These are phyloP conservation scores for Didymella segeticola DNA, from an alignment of 2,329 filamentous ascomycete genomes.

Conservation along the genomic window DNA sequence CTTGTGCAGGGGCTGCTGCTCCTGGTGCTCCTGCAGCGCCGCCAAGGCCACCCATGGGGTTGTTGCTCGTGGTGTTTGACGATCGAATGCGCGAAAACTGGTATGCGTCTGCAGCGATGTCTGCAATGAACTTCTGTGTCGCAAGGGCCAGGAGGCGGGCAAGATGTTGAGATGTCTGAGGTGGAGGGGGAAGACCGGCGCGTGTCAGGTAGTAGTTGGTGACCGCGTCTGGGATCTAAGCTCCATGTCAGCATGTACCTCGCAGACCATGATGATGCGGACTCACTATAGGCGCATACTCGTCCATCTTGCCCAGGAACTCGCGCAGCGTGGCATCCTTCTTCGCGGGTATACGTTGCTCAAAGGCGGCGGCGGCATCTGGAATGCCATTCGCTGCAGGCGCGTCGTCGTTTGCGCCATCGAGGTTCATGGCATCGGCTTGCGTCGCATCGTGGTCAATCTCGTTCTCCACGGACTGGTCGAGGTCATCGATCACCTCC, in stretches of 20 bases:
- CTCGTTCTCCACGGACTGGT: slow-evolving; percentile 52
- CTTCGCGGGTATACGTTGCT: slow-evolving; percentile 74
- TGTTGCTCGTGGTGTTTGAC: slow-evolving; percentile 88
- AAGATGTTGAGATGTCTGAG: slow-evolving; percentile 86
- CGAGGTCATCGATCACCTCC: slow-evolving; percentile 48
- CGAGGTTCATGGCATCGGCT: slow-evolving; percentile 50
- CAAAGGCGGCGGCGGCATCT: slow-evolving; percentile 58
- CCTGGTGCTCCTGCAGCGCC: slow-evolving; percentile 67
- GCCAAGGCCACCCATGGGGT: slow-evolving; percentile 85
- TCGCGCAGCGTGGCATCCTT: slow-evolving; percentile 94
- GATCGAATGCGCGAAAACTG: slow-evolving; percentile 96
- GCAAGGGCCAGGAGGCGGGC: slow-evolving; percentile 93
- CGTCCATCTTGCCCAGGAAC: slow-evolving; percentile 95
- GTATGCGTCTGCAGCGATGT: slow-evolving; percentile 96
- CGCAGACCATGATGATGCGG: background rate
- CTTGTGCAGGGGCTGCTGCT: slow-evolving; percentile 62
- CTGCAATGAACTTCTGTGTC: slow-evolving; percentile 98
- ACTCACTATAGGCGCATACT: slow-evolving; percentile 93
- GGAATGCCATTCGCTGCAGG: slow-evolving; percentile 44
- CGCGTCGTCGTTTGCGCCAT: slow-evolving; percentile 49
- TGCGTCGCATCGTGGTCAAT: slow-evolving; percentile 47
- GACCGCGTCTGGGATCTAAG: slow-evolving; percentile 92
- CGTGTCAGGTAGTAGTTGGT: slow-evolving; percentile 98
- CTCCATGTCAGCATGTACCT: slow-evolving; percentile 20
- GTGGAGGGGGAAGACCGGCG: slow-evolving; percentile 90